A percentile compares a stretch with the other conserved stretches of the same genome.
Evolutionary conservation across 2,329 filamentous ascomycete species (phyloP).

Genomic region (Trichoderma sp.): DNA sequence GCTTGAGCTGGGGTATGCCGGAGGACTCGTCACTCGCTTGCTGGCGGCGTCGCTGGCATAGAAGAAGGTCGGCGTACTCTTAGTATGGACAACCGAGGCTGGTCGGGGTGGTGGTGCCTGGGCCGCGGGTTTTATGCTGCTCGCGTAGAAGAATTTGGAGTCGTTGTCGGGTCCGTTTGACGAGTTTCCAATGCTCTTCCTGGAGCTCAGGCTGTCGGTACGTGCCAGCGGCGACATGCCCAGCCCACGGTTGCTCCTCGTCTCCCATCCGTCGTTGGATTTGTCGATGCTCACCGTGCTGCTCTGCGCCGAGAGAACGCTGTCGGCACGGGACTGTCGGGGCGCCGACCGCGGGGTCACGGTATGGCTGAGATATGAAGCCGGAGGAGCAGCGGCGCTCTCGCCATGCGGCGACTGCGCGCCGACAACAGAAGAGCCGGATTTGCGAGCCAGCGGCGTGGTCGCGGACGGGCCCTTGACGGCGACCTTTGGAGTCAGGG

Average conservation of each 20-base stretch:
- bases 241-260: slow-evolving; percentile 28
- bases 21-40: slow-evolving; percentile 35
- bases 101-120: slow-evolving; percentile 38
- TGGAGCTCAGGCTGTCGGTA: slow-evolving; percentile 12
- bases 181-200: slow-evolving; percentile 25
- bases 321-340: slow-evolving; percentile 69
- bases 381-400: slow-evolving; percentile 51
- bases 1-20: slow-evolving; percentile 30
- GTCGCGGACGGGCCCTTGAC: slow-evolving; percentile 39
- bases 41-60: slow-evolving; percentile 52
- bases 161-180: slow-evolving; percentile 30
- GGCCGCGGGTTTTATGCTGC: slow-evolving; percentile 59
- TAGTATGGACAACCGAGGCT: slow-evolving; percentile 43
- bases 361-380: slow-evolving; percentile 61
- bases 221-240: slow-evolving; percentile 33
- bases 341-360: slow-evolving; percentile 76
- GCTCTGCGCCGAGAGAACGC: slow-evolving; percentile 62
- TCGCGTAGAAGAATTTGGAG: slow-evolving; percentile 87
- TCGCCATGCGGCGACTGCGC: slow-evolving; percentile 36
- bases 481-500: slow-evolving; percentile 56
- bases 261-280: slow-evolving; percentile 43
- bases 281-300: slow-evolving; percentile 53
- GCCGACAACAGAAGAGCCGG: slow-evolving; percentile 25
- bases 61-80: slow-evolving; percentile 49
- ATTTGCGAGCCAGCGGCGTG: slow-evolving; percentile 43